phyloP scores from a whole-genome alignment of 192 early-diverging fungal genomes.

The Cetraspora pellucida region DNA sequence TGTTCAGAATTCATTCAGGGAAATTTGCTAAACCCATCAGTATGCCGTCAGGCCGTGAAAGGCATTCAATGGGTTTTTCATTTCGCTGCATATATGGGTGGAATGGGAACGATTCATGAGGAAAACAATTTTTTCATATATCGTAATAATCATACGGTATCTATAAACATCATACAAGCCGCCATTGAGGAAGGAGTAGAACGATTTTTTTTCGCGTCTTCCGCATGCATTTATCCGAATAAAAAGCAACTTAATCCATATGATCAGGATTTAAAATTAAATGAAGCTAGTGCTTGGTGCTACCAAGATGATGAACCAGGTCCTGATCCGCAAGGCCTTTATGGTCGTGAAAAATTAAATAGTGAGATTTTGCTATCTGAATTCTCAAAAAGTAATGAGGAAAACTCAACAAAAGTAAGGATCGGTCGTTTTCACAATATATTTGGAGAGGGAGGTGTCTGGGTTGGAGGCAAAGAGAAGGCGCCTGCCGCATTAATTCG shows the following conservation, averaged over 20 bases:
- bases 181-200: neutral
- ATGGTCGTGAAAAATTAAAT: constrained; percentile 7
- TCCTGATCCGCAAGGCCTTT: neutral
- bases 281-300: neutral
- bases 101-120: neutral
- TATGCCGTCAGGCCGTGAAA: neutral
- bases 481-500: neutral
- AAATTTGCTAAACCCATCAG: neutral
- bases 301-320: neutral
- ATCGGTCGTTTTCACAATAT: neutral
- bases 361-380: neutral
- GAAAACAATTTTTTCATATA: neutral
- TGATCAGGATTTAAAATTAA: neutral
- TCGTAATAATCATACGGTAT: neutral
- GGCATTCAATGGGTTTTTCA: constrained; percentile 5
- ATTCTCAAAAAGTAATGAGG: neutral
- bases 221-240: neutral
- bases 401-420: neutral
- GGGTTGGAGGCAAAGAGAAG: neutral
- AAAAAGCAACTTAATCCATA: neutral
- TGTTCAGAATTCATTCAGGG: constrained; percentile 1
- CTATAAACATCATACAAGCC: neutral
- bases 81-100: constrained; percentile 4
- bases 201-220: constrained; percentile 1
- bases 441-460: neutral